Percentiles rank a stretch among this genome's conserved stretches.
Conservation (phyloP, 1,284 basidiomycete species). For the Melampsora larici-populina region DNA sequence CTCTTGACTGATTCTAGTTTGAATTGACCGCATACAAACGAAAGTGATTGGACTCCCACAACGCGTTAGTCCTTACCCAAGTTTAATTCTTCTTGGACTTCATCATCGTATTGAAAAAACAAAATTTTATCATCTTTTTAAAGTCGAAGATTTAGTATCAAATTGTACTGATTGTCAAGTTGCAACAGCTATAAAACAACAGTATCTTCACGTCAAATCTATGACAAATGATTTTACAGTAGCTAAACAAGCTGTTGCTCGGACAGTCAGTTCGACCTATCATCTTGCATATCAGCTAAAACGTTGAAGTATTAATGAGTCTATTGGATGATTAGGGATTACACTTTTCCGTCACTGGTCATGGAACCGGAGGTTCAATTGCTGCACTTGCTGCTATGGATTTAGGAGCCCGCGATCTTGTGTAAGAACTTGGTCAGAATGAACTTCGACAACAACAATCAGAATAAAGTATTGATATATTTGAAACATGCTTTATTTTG, state of each 20-base stretch:
- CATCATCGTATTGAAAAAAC: too few species aligned
- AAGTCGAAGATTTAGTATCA: slow-evolving; percentile 44
- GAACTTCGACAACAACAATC: neutral
- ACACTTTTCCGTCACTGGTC: slow-evolving; percentile 37
- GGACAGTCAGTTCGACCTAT: slow-evolving; percentile 6
- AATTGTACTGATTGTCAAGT: slow-evolving; percentile 44
- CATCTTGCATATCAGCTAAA: too few species aligned
- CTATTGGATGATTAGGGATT: neutral
- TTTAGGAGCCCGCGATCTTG: slow-evolving; percentile 18
- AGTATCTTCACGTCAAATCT: slow-evolving; percentile 44
- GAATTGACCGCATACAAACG: neutral
- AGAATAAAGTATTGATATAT: neutral
- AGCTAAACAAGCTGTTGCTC: slow-evolving; percentile 43
- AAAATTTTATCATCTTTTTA: slow-evolving; percentile 5
- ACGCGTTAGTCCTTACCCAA: neutral
- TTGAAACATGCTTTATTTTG: neutral
- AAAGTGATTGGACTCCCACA: slow-evolving; percentile 10
- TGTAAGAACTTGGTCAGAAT: slow-evolving; percentile 13
- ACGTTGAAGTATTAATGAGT: too few species aligned
- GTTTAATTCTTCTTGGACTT: too few species aligned
- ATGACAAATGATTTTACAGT: slow-evolving; percentile 45
- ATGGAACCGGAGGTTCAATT: slow-evolving; percentile 43
- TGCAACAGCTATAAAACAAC: slow-evolving; percentile 43
- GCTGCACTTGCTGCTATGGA: slow-evolving; percentile 45
- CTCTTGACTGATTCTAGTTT: neutral